phyloP scores from a whole-genome alignment of 306 rosid species.

The Heteromeles arbutifolia region DNA sequence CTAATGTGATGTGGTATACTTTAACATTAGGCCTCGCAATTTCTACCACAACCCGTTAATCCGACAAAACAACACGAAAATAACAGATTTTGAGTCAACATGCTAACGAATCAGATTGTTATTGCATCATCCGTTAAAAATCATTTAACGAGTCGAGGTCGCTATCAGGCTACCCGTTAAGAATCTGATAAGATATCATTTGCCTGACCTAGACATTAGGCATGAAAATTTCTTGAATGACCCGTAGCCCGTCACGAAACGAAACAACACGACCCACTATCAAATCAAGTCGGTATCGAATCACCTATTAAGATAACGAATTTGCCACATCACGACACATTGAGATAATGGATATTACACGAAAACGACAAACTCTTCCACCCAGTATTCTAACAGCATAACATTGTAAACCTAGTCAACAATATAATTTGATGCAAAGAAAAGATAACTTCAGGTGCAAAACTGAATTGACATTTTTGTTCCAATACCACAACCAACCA shows the following conservation, averaged over 20 bases:
- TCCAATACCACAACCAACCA: not conserved
- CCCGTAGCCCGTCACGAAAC: rapidly evolving
- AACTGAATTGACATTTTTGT: not conserved
- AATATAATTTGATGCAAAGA: not conserved
- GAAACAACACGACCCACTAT: rapidly evolving
- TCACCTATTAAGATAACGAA: no score
- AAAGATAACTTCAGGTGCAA: not conserved
- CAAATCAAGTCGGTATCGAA: rapidly evolving
- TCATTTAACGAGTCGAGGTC: no score
- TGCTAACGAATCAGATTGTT: no score
- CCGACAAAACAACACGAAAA: no score
- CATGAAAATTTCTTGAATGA: rapidly evolving
- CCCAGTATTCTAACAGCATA: not conserved
- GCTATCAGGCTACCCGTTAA: no score
- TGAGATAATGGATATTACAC: rapidly evolving
- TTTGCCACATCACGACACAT: no score
- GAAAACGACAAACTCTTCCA: no score
- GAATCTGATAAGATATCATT: no score
- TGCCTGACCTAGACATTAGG: rapidly evolving
- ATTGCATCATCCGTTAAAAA: no score
- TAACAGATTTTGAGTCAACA: no score
- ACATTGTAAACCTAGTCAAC: not conserved
- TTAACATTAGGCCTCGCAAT: rapidly evolving
- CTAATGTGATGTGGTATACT: no score
- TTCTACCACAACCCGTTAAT: no score